Evolutionary conservation across 139 green algal species (phyloP), one percentile per base, ranked within the genome.

Genomic region (Chlamydomonas schloesseri): DNA sequence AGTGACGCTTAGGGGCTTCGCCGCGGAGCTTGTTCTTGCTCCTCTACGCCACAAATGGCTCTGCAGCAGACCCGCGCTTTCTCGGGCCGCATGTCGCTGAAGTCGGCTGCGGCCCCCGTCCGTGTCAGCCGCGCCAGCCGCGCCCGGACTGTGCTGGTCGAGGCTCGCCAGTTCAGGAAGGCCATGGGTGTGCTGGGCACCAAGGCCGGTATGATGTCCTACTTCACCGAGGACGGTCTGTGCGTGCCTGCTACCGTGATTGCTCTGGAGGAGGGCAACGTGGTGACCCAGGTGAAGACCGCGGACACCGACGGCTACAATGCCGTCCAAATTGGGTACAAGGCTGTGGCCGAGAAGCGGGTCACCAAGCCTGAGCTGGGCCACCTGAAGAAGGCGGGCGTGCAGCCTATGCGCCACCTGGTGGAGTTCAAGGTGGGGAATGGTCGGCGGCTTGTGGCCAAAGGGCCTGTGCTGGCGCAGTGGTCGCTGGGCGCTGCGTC

Each of bases 201-300:
- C 55, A 99, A 99, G 94, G 98, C 97, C 20, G 98, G 97, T 84
- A 99, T 99, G 98, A 98, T 98, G 83, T 92, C 93, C 71, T 96
- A 96, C 60, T 99, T 99, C 90, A 98, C 90, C 24, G 88, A 94
- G 14, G 92, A 98, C 42, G 98, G 98, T 69, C 80, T 96, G 37
- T 93, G 91, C 33, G 81, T 98, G 20, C 95, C 97, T 4, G 95
- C 94, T 50, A 99, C 98, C 50, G 96, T 99, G 2, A 97, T 99
- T 75, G 96, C 94, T 3, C 87, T 99, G 36, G 95, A 97, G 84
- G 88, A 95, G 37, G 96, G 96, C 67, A 99, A 99, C 89, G 88
- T 97, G 28, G 97, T 99, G 8, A 98, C 98, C 20, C 89, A 95
- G 90, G 93, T 99, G 23, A 99, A 99, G 90, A 99, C 96, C 3